Conservation (phyloP, 2,329 filamentous ascomycete genomes). For the Epichloe typhina region DNA sequence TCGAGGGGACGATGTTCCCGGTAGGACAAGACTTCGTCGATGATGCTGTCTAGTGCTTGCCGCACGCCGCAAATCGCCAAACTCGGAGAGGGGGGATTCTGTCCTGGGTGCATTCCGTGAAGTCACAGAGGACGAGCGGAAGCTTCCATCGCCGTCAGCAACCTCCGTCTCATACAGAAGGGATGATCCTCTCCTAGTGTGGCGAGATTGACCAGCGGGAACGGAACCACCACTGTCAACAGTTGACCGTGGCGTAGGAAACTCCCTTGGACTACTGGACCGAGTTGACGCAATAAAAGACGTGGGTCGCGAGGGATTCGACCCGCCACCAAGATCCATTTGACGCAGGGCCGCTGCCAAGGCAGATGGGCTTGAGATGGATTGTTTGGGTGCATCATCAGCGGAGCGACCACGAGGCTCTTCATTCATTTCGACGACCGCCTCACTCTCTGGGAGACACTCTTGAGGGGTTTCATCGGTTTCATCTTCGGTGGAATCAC, state of each 20-base stretch:
- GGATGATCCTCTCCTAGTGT: constrained; percentile 59
- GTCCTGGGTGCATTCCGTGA: constrained; percentile 57
- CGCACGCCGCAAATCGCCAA: constrained; percentile 60
- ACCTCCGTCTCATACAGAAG: constrained; percentile 73
- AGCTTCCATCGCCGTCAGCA: constrained; percentile 77
- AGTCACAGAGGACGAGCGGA: constrained; percentile 64
- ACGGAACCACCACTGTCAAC: constrained; percentile 40
- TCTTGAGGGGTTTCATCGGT: constrained; percentile 22
- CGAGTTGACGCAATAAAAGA: constrained; percentile 56
- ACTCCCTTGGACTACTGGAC: constrained; percentile 82
- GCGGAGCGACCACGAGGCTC: constrained; percentile 8
- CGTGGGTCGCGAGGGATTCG: constrained; percentile 32
- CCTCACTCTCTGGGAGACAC: constrained; percentile 5
- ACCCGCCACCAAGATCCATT: constrained; percentile 19
- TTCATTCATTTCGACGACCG: constrained; percentile 5
- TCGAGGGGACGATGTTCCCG: constrained; percentile 63
- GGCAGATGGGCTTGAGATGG: constrained; percentile 31
- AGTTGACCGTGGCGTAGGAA: constrained; percentile 80
- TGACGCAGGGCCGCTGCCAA: constrained; percentile 40
- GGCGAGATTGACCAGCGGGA: constrained; percentile 41
- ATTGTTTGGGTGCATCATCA: constrained; percentile 6
- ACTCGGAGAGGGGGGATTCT: constrained; percentile 83
- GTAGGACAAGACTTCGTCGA: constrained; percentile 72
- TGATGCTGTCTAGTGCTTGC: constrained; percentile 74
- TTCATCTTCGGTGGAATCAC: constrained; percentile 57